Evolutionary conservation across 179 eudicot species (phyloP), one percentile per base, ranked within the genome.

Genomic region (Corrigiola litoralis): DNA sequence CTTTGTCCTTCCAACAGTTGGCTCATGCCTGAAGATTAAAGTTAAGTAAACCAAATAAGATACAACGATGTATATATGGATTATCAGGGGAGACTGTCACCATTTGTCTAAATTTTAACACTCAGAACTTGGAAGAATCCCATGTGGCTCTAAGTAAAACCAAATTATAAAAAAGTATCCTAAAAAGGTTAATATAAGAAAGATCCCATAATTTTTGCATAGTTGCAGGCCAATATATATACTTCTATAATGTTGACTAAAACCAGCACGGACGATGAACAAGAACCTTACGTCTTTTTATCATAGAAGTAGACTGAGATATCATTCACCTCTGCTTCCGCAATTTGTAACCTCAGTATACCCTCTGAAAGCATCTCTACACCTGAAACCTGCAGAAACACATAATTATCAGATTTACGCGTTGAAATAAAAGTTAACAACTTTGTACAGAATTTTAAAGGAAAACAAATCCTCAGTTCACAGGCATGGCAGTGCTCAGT

Each of bases 241-340:
- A 20, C 10, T 23, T 11, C 9, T 46, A 42, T n/a, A n/a, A n/a
- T n/a, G n/a, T 27, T 38, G 70, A 44, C 67, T 63, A 25, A 13
- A n/a, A 8, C 24, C 8, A 50, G 23, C 50, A 65, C 40, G 51
- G 33, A 66, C 29, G 27, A 5, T 45, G 32, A 21, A 36, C 49
- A 48, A 50, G 31, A 42, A 34, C 68, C 90, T 69, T 82, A 95
- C 97, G 94, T 94, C 77, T 82, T 92, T 65, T 86, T 68, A 80
- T 89, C 90, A 70, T 85, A 90, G 63, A 86, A 91, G n/a, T 97
- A 97, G 38, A 95, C 79, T 48, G 87, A 77, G 44, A 95, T 79
- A 71, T 95, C 88, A 67, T 95, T 95, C 58, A 95, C 97, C 82
- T 85, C 99, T 68, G 97, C 99, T 86, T 95, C 99, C 38, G 95